Evolutionary conservation across 345 rosid species (phyloP), one percentile per base, ranked within the genome.

Genomic region (Syzygium grande): DNA sequence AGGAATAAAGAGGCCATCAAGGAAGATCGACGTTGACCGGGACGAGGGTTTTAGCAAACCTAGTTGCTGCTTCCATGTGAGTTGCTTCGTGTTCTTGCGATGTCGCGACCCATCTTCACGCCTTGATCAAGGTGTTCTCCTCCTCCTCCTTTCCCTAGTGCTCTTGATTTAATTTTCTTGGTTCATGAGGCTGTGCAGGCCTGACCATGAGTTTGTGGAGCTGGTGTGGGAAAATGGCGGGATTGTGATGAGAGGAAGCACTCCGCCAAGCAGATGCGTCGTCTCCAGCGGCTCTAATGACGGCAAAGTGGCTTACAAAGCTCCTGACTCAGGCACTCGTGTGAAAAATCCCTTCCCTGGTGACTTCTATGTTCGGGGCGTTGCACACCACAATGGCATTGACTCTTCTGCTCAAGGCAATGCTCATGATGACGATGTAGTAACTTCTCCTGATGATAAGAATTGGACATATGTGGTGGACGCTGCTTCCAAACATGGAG

Each of bases 141-240:
- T 41, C 80, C 77, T 58, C 85, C 78, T 34, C 49, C 88, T 15
- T 46, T 53, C 65, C 84, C 58, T 53, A 16, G 73, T 58, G 46
- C 34, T 29, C 22, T 5, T 38, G 51, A 77, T 14, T 22, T 63
- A 52, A 19, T 63, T 61, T 3, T 12, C 46, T 29, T 27, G 51
- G 63, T 86, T 85, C 54, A 34, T 34, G 80, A 3, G 80, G 46
- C 43, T 27, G 15, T 87, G 92, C 94, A 95, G 98, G 90, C 49
- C 79, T n/a, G 88, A 88, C 80, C 89, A 85, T 86, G 93, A 88
- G 58, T 34, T 88, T 65, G 86, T 77, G 87, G 96, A 92, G 84
- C 89, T 90, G 52, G 85, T 87, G 38, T 89, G 92, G 92, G 92
- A 88, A 89, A 88, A 91, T 58, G 94, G 93, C 54, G 88, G 85